Conservation (phyloP, 176 grass and related monocot genomes). For the Aegilops speltoides region DNA sequence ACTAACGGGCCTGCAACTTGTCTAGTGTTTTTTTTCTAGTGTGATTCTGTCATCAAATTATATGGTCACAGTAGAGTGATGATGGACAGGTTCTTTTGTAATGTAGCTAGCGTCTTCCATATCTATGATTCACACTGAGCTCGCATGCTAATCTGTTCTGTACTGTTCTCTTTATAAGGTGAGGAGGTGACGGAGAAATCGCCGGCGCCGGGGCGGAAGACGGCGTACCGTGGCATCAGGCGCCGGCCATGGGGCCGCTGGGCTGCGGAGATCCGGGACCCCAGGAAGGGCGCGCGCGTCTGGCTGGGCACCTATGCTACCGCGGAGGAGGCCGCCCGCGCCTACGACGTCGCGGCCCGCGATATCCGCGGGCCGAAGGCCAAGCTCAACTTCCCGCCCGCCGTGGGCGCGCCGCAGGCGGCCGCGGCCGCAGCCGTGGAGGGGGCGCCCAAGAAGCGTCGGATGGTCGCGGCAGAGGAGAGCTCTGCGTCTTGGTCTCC, state of each 20-base stretch:
- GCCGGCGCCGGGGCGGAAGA: constrained; percentile 52
- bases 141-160: too few species aligned
- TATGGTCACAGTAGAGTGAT: background rate
- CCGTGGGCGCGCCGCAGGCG: background rate
- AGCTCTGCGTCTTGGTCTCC: constrained; percentile 25
- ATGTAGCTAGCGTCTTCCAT: background rate
- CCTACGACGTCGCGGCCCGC: constrained; percentile 71
- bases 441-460: background rate
- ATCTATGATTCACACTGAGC: background rate
- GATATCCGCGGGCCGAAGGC: constrained; percentile 70
- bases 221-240: constrained; percentile 67
- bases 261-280: constrained; percentile 97
- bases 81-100: background rate
- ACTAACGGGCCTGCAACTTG: background rate
- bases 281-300: constrained; percentile 69
- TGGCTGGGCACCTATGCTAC: constrained; percentile 89
- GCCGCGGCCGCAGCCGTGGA: too few species aligned
- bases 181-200: background rate
- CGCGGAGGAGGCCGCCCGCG: constrained; percentile 70
- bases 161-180: background rate
- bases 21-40: background rate
- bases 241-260: constrained; percentile 78
- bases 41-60: background rate
- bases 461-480: background rate
- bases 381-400: constrained; percentile 71